These are phyloP conservation scores for Penicillium rolfsii DNA, from an alignment of 2,329 filamentous ascomycete species.

Conservation along the genomic window DNA sequence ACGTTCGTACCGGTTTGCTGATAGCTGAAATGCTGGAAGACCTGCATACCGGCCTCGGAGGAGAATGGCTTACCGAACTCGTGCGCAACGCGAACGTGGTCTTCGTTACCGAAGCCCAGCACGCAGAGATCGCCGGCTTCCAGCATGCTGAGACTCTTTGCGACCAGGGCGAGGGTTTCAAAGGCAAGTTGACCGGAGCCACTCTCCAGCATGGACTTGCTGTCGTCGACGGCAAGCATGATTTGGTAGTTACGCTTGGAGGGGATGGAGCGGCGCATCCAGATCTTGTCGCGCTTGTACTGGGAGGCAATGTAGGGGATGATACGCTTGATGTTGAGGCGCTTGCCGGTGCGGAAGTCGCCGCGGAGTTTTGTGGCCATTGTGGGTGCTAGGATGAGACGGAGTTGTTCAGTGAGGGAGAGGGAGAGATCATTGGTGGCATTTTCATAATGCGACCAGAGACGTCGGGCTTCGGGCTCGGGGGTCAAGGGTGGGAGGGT, in stretches of 20 bases:
- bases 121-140: conserved; percentile 94
- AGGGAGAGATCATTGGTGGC: conserved; percentile 85
- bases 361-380: conserved; percentile 95
- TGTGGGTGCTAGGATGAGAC: conserved; percentile 91
- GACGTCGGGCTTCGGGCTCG: conserved; percentile 65
- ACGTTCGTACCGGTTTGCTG: conserved; percentile 86
- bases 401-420: conserved; percentile 88
- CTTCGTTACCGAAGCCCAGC: conserved; percentile 78
- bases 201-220: conserved; percentile 86
- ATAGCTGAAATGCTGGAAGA: conserved; percentile 84
- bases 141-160: conserved; percentile 84
- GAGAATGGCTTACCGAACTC: conserved; percentile 81
- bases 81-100: conserved; percentile 78
- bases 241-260: conserved; percentile 96
- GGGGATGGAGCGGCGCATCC: conserved; percentile 91
- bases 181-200: conserved; percentile 79
- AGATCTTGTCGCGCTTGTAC: conserved; percentile 99
- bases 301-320: conserved; percentile 98
- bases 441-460: conserved; percentile 84
- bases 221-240: conserved; percentile 95
- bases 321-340: conserved; percentile 98
- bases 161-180: conserved; percentile 90
- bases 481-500: conserved; percentile 50
- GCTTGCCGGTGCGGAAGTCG: conserved; percentile 95
- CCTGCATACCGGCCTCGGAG: conserved; percentile 77